Evolutionary conservation across 306 rosid genomes (phyloP).

Genomic region (Mimosa bimucronata): DNA sequence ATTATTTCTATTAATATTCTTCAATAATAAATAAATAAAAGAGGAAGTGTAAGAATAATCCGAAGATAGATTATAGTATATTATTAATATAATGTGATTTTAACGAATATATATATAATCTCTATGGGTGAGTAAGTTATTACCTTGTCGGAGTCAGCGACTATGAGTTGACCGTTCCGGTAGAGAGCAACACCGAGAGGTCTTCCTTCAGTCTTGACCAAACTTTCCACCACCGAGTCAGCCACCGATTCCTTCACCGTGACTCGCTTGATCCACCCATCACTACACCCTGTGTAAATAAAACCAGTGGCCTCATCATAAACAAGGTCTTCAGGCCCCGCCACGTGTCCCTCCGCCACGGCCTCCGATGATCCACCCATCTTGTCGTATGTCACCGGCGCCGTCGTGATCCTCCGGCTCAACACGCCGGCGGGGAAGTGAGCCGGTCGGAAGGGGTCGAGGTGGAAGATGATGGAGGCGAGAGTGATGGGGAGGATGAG

Average conservation of each 20-base stretch:
- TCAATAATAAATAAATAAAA: too few species aligned
- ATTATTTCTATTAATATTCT: too few species aligned
- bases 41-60: too few species aligned
- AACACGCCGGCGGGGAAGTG: conserved; percentile 41
- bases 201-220: conserved; percentile 77
- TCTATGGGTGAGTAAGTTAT: background rate
- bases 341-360: conserved; percentile 42
- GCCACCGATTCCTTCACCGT: conserved; percentile 46
- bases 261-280: conserved; percentile 83
- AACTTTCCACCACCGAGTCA: conserved; percentile 52
- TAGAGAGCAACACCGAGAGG: conserved; percentile 66
- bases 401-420: conserved; percentile 17
- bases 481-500: conserved; percentile 17
- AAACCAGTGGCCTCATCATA: conserved; percentile 32
- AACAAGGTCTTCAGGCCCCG: conserved; percentile 36
- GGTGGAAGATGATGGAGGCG: conserved; percentile 41
- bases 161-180: conserved; percentile 38
- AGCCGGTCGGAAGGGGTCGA: conserved; percentile 58
- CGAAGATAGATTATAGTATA: too few species aligned
- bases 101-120: too few species aligned
- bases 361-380: conserved; percentile 47
- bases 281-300: conserved; percentile 68
- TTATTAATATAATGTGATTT: too few species aligned
- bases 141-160: conserved; percentile 65
- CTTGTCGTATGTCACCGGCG: conserved; percentile 35